Evolutionary conservation across 2,329 filamentous ascomycete species (phyloP).

Genomic region (Tympanopsis confertula): DNA sequence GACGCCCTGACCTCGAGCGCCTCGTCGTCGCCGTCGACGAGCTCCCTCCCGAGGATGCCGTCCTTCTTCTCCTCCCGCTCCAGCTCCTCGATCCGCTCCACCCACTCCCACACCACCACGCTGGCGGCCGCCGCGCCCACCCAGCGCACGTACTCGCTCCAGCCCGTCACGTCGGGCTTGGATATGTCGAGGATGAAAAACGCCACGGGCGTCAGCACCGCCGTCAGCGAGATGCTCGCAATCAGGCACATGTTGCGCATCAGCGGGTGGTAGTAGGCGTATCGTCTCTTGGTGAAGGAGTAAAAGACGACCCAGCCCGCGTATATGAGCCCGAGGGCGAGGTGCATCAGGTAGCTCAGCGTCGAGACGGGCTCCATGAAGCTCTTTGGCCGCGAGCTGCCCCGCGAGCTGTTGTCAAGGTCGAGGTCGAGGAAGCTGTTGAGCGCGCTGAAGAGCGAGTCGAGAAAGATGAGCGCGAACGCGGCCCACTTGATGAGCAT

Average conservation of each 20-base stretch:
- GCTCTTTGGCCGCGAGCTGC: constrained; percentile 51
- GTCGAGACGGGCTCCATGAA: constrained; percentile 88
- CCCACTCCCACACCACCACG: constrained; percentile 98
- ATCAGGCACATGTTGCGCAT: constrained; percentile 84
- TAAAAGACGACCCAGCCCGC: constrained; percentile 93
- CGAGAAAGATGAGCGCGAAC: constrained; percentile 81
- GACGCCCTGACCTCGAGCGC: constrained; percentile 60
- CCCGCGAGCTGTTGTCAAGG: constrained; percentile 25
- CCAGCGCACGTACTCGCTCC: constrained; percentile 93
- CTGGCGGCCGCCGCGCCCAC: constrained; percentile 89
- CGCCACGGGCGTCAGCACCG: constrained; percentile 79
- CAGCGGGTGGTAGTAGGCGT: constrained; percentile 78
- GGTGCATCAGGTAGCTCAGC: constrained; percentile 78
- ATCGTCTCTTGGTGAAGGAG: constrained; percentile 78
- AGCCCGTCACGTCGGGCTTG: constrained; percentile 73
- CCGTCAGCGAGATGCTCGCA: constrained; percentile 64
- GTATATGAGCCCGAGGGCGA: constrained; percentile 77
- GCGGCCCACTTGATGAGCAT: constrained; percentile 98
- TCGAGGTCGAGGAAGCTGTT: constrained; percentile 63
- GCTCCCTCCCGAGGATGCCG: constrained; percentile 77
- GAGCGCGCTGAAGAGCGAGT: constrained; percentile 80
- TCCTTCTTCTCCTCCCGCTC: constrained; percentile 91
- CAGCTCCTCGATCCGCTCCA: constrained; percentile 82
- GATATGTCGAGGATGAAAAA: constrained; percentile 90
- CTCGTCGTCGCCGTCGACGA: constrained; percentile 82